Conservation (phyloP, 2,329 filamentous ascomycete genomes). For the Fusarium pseudonygamai region DNA sequence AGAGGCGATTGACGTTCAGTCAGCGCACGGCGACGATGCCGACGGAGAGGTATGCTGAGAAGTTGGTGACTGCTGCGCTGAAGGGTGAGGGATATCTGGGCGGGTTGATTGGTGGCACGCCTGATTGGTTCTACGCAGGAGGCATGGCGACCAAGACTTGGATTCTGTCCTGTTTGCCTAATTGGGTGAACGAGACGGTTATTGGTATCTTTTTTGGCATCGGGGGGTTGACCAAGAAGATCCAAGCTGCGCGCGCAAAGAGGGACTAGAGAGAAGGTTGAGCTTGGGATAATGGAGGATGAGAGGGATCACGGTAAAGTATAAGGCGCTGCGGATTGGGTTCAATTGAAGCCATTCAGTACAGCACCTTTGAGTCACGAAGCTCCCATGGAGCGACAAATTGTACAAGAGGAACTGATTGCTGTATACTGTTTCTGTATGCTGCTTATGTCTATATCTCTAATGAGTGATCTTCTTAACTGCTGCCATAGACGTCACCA, state of each 20-base stretch:
- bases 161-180: slow-evolving; percentile 40
- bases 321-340: background rate
- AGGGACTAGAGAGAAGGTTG: slow-evolving; percentile 7
- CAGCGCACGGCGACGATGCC: slow-evolving; percentile 58
- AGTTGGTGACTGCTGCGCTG: slow-evolving; percentile 55
- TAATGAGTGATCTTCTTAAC: background rate
- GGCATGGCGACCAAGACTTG: slow-evolving; percentile 45
- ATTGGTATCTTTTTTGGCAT: slow-evolving; percentile 46
- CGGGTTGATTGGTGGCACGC: slow-evolving; percentile 46
- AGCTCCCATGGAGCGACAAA: background rate
- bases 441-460: background rate
- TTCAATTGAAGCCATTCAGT: too few species aligned
- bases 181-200: slow-evolving; percentile 43
- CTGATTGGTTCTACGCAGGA: slow-evolving; percentile 49
- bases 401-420: background rate
- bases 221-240: slow-evolving; percentile 35
- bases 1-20: slow-evolving; percentile 57
- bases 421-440: background rate
- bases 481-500: background rate
- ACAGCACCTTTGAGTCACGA: background rate
- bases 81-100: slow-evolving; percentile 50
- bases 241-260: slow-evolving; percentile 41
- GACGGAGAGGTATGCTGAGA: slow-evolving; percentile 55
- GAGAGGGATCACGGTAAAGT: background rate
- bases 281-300: background rate